These are phyloP conservation scores for Podaxis sp. DNA, from an alignment of 768 basidiomycete genomes.

Conservation along the genomic window DNA sequence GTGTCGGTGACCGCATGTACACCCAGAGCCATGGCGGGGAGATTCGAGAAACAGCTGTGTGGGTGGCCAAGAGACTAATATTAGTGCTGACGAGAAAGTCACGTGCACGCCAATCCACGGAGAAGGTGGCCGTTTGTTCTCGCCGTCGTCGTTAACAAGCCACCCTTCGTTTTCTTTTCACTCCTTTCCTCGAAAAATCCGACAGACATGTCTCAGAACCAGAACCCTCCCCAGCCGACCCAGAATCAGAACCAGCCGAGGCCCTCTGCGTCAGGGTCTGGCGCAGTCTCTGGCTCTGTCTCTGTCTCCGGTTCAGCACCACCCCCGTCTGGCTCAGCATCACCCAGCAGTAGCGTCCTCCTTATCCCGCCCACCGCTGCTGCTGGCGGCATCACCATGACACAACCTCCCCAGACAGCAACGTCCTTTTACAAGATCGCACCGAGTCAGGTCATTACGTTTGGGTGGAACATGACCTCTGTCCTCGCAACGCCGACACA, in stretches of 20 bases:
- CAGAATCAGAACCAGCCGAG: background rate
- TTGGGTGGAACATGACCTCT: conserved; percentile 88
- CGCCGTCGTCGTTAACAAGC: background rate
- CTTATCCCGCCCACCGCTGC: conserved; percentile 33
- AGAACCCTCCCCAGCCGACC: background rate
- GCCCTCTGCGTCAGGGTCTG: background rate
- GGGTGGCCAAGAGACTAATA: background rate
- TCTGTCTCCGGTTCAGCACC: background rate
- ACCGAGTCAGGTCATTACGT: conserved; percentile 68
- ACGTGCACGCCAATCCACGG: background rate
- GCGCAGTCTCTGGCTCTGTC: background rate
- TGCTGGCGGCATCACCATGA: conserved; percentile 69
- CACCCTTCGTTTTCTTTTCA: background rate
- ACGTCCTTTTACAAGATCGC: conserved; percentile 92
- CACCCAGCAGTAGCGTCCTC: conserved; percentile 13
- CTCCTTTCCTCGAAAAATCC: background rate
- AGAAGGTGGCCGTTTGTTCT: background rate
- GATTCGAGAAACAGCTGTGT: background rate
- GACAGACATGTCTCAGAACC: background rate
- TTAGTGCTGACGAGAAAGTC: background rate
- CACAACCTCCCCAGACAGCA: conserved; percentile 77
- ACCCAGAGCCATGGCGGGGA: no score
- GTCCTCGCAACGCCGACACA: conserved; percentile 68
- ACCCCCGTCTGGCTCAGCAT: conserved; percentile 2
- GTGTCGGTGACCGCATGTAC: no score